Evolutionary conservation across 495 filamentous ascomycete species (phyloP).

Genomic region (Lophiostoma macrostomum): DNA sequence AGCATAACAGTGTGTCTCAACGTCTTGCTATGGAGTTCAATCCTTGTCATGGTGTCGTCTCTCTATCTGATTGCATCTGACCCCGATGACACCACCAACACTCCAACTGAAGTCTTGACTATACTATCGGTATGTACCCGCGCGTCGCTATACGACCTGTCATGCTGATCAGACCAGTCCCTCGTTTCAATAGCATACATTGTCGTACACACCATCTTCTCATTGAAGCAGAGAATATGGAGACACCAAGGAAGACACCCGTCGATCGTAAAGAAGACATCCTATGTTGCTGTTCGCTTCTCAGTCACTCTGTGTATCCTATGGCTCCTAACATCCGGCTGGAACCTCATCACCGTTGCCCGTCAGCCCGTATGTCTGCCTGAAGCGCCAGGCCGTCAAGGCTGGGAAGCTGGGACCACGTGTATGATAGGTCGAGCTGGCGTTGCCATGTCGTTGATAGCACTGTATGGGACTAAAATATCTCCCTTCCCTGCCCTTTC

Average conservation of each 20-base stretch:
- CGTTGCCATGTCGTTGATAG: constrained; percentile 23
- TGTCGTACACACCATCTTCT: constrained; percentile 28
- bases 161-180: constrained; percentile 21
- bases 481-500: background rate
- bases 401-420: constrained; percentile 27
- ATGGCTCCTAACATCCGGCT: constrained; percentile 34
- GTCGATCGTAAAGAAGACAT: constrained; percentile 28
- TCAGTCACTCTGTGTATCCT: constrained; percentile 28
- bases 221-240: constrained; percentile 30
- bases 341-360: constrained; percentile 32
- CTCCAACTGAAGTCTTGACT: constrained; percentile 20
- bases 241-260: constrained; percentile 20
- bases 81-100: constrained; percentile 21
- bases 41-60: constrained; percentile 13
- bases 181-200: constrained; percentile 28
- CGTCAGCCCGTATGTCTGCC: constrained; percentile 29
- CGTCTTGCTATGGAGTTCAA: constrained; percentile 31
- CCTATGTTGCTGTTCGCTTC: constrained; percentile 30
- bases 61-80: constrained; percentile 22
- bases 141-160: background rate
- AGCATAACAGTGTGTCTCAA: constrained; percentile 27
- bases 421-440: constrained; percentile 21
- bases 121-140: constrained; percentile 27
- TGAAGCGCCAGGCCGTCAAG: background rate
- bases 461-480: constrained; percentile 22